A percentile compares a stretch with the other conserved stretches of the same genome.
Evolutionary conservation across 1,139 yeast species (phyloP).

Genomic region (Diutina pseudorugosa): DNA sequence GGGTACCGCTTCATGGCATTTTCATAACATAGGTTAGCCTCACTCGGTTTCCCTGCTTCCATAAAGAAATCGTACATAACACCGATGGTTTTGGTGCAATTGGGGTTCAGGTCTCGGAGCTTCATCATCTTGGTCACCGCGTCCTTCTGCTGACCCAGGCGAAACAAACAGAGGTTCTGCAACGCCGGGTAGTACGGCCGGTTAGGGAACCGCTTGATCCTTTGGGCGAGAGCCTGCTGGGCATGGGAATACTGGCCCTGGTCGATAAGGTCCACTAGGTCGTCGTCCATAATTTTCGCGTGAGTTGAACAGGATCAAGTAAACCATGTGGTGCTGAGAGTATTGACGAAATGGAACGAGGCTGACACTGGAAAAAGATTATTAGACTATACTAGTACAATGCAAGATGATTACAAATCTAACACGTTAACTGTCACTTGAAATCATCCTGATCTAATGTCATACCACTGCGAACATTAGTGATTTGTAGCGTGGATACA

Average conservation of each 20-base stretch:
- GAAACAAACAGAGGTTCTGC: constrained; percentile 28
- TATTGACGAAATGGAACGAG: too few species aligned
- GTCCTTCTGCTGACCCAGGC: constrained; percentile 29
- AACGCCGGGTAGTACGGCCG: constrained; percentile 42
- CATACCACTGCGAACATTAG: too few species aligned
- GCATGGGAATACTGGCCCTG: constrained; percentile 46
- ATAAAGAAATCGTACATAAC: constrained; percentile 23
- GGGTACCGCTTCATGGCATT: constrained; percentile 45
- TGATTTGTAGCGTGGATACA: too few species aligned
- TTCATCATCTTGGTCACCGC: constrained; percentile 36
- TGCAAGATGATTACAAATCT: too few species aligned
- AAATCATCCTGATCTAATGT: too few species aligned
- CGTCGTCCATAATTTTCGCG: constrained; percentile 10
- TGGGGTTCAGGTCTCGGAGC: constrained; percentile 11
- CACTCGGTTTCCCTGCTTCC: constrained; percentile 9
- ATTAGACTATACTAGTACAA: too few species aligned
- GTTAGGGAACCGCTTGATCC: constrained; percentile 43
- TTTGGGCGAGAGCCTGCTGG: constrained; percentile 32
- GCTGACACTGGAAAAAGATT: too few species aligned
- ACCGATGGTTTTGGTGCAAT: not conserved
- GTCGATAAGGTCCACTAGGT: constrained; percentile 34
- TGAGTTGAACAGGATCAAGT: not conserved
- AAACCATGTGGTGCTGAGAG: not conserved
- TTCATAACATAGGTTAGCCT: constrained; percentile 38
- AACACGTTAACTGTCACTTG: too few species aligned